A percentile compares a stretch with the other conserved stretches of the same genome.
phyloP scores from a whole-genome alignment of 805 yeast species.

The Metschnikowia gelsemii region DNA sequence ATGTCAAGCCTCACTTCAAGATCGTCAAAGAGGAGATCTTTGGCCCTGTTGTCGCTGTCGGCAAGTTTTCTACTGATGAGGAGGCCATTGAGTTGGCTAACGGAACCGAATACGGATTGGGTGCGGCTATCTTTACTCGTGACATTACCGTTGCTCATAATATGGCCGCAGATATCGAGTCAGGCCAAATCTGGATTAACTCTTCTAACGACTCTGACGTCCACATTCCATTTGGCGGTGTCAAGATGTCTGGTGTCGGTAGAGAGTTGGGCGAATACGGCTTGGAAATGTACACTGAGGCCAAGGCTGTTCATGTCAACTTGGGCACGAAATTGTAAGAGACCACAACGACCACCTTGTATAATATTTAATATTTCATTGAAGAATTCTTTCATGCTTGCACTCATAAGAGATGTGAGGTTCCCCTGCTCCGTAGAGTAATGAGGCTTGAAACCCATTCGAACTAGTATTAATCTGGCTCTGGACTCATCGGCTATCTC shows the following conservation, averaged over 20 bases:
- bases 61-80: constrained; percentile 62
- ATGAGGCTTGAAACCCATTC: too few species aligned
- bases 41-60: constrained; percentile 78
- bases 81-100: constrained; percentile 73
- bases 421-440: too few species aligned
- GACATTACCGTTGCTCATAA: constrained; percentile 65
- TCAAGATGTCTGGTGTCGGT: constrained; percentile 76
- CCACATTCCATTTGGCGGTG: constrained; percentile 79
- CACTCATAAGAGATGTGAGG: too few species aligned
- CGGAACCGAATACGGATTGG: constrained; percentile 73
- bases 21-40: constrained; percentile 80
- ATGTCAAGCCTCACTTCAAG: constrained; percentile 61
- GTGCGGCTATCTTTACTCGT: constrained; percentile 75
- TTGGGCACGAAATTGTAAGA: constrained; percentile 40
- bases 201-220: constrained; percentile 64
- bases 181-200: constrained; percentile 72
- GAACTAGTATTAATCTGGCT: too few species aligned
- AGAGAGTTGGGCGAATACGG: constrained; percentile 80
- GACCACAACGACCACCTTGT: not conserved
- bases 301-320: constrained; percentile 76
- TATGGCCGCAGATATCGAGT: constrained; percentile 57
- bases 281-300: constrained; percentile 66
- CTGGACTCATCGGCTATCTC: too few species aligned
- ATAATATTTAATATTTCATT: not conserved
- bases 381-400: not conserved